Percentiles rank a stretch among this genome's conserved stretches.
Evolutionary conservation across 177 flowering plant genomes (phyloP).

Genomic region (Tripterygium wilfordii): DNA sequence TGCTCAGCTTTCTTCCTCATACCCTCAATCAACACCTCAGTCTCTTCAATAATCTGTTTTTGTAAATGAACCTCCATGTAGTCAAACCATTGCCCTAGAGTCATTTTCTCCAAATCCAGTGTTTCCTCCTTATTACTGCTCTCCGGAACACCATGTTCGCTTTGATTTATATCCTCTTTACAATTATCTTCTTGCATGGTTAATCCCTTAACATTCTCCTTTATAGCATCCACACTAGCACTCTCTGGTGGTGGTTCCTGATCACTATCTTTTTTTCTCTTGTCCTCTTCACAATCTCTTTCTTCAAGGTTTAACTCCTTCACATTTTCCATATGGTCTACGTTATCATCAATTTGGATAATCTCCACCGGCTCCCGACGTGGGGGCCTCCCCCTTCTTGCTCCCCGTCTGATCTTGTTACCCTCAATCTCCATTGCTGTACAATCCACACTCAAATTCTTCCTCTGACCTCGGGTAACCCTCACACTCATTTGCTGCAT

Average conservation of each 20-base stretch:
- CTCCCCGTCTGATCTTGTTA: too few species aligned
- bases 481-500: neutral
- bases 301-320: neutral
- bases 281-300: neutral
- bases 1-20: conserved; percentile 41
- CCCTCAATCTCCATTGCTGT: too few species aligned
- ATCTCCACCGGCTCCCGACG: too few species aligned
- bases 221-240: conserved; percentile 1
- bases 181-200: neutral
- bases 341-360: too few species aligned
- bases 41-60: conserved; percentile 43
- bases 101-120: conserved; percentile 58
- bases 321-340: too few species aligned
- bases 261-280: conserved; percentile 2
- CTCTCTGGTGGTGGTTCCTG: conserved; percentile 8
- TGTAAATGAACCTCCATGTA: conserved; percentile 53
- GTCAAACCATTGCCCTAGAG: conserved; percentile 69
- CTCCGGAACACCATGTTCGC: conserved; percentile 1
- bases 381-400: too few species aligned
- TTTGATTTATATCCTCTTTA: neutral
- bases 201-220: conserved; percentile 1
- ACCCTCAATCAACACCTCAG: conserved; percentile 43
- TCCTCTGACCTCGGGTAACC: neutral
- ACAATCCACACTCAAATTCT: neutral
- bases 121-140: conserved; percentile 1